Percentiles rank a stretch among this genome's conserved stretches.
Evolutionary conservation across 768 basidiomycete species (phyloP).

Genomic region (Lentinula sp.): DNA sequence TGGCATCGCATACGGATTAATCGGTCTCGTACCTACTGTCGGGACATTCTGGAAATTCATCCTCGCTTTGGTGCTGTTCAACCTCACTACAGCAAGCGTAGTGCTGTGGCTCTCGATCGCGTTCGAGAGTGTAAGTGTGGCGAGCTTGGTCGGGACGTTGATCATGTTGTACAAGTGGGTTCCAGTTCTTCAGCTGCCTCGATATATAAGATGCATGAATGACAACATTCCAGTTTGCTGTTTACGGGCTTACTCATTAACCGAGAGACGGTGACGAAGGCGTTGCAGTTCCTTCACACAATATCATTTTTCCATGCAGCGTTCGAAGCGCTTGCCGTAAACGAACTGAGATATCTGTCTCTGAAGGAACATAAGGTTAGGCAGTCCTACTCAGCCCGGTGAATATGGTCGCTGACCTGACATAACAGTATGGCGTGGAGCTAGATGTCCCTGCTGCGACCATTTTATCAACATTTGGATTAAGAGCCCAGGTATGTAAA

Average conservation of each 20-base stretch:
- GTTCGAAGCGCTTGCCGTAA: slow-evolving; percentile 96
- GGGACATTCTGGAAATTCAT: slow-evolving; percentile 97
- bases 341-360: slow-evolving; percentile 91
- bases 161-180: slow-evolving; percentile 98
- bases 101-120: slow-evolving; percentile 88
- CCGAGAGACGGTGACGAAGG: slow-evolving; percentile 70
- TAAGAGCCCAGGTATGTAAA: slow-evolving; percentile 66
- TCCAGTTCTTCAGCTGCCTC: slow-evolving; percentile 10
- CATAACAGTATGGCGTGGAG: slow-evolving; percentile 84
- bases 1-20: slow-evolving; percentile 90
- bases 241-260: slow-evolving; percentile 97
- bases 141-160: slow-evolving; percentile 89
- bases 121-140: slow-evolving; percentile 81
- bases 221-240: slow-evolving; percentile 53
- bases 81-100: slow-evolving; percentile 90
- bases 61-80: slow-evolving; percentile 92
- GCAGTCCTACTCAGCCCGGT: background rate
- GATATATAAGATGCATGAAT: background rate
- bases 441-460: slow-evolving; percentile 94
- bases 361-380: slow-evolving; percentile 82
- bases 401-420: background rate
- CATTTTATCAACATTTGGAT: slow-evolving; percentile 90
- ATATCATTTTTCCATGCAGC: slow-evolving; percentile 98
- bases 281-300: slow-evolving; percentile 82
- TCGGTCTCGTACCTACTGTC: slow-evolving; percentile 90